Conservation (phyloP, 176 grass and related monocot species). For the Zoysia pacifica region DNA sequence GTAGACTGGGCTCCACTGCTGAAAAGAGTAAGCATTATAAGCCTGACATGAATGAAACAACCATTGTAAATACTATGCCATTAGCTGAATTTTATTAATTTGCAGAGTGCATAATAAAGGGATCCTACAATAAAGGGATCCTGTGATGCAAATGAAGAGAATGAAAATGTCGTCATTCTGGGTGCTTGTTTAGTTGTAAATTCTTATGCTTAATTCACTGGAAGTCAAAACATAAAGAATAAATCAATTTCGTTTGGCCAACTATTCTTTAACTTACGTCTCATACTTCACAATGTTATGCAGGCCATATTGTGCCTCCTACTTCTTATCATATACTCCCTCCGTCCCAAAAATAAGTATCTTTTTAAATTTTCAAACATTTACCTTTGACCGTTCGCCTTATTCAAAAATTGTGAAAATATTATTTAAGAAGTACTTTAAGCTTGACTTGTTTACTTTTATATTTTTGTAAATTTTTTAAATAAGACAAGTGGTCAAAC, state of each 20-base stretch:
- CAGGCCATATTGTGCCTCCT: constrained; percentile 61
- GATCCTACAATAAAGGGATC: too few species aligned
- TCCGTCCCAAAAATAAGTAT: too few species aligned
- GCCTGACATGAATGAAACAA: neutral
- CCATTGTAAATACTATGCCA: neutral
- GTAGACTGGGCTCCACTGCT: constrained; percentile 71
- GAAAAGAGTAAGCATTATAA: constrained; percentile 55
- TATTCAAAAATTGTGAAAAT: too few species aligned
- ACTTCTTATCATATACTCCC: constrained; percentile 78
- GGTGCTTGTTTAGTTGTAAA: constrained; percentile 70
- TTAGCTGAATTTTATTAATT: constrained; percentile 32
- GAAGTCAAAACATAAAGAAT: too few species aligned
- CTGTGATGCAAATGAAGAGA: constrained; percentile 45
- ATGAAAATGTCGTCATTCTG: constrained; percentile 43
- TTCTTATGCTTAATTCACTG: neutral
- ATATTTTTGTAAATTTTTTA: too few species aligned
- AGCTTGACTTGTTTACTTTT: too few species aligned
- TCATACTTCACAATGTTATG: constrained; percentile 16
- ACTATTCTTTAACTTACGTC: neutral
- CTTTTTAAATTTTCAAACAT: too few species aligned
- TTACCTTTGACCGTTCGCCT: too few species aligned
- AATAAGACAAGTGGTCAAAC: too few species aligned
- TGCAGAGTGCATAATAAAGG: constrained; percentile 75
- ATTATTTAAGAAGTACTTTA: too few species aligned
- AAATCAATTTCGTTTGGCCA: neutral